Conservation (phyloP, 371 early-diverging fungal species). For the Amoeboradix gromovi region DNA sequence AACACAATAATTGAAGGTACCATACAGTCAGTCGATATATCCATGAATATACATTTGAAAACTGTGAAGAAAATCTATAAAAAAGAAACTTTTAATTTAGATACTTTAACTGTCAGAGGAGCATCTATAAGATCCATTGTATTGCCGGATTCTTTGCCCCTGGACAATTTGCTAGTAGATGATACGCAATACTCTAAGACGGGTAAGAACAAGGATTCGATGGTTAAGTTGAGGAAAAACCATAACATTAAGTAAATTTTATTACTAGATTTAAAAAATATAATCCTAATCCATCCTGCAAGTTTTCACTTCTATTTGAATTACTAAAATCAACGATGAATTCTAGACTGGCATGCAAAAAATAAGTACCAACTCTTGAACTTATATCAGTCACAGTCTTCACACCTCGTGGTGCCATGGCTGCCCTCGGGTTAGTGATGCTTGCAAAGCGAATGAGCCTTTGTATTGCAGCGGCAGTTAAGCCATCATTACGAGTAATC, state of each 20-base stretch:
- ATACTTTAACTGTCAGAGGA: slow-evolving; percentile 69
- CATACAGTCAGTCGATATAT: slow-evolving; percentile 75
- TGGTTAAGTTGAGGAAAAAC: not conserved
- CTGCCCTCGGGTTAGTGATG: too few species aligned
- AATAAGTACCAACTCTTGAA: too few species aligned
- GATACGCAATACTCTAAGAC: slow-evolving; percentile 70
- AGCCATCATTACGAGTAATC: too few species aligned
- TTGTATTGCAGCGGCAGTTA: too few species aligned
- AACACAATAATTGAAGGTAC: slow-evolving; percentile 81
- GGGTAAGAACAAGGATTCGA: slow-evolving; percentile 35
- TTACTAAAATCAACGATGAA: too few species aligned
- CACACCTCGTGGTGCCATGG: too few species aligned
- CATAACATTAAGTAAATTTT: not conserved
- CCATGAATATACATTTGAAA: slow-evolving; percentile 94
- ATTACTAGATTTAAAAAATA: too few species aligned
- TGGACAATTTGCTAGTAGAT: slow-evolving; percentile 80
- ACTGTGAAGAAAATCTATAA: slow-evolving; percentile 79
- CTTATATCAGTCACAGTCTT: too few species aligned
- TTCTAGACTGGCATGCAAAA: too few species aligned
- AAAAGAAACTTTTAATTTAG: slow-evolving; percentile 61
- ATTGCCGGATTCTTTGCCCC: slow-evolving; percentile 69
- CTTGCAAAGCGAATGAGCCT: too few species aligned
- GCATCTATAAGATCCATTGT: slow-evolving; percentile 80
- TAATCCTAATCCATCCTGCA: too few species aligned
- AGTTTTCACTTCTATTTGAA: too few species aligned